Base-by-base conservation (phyloP, 139 green algal species). In the Astrephomene gubernaculifera region DNA sequence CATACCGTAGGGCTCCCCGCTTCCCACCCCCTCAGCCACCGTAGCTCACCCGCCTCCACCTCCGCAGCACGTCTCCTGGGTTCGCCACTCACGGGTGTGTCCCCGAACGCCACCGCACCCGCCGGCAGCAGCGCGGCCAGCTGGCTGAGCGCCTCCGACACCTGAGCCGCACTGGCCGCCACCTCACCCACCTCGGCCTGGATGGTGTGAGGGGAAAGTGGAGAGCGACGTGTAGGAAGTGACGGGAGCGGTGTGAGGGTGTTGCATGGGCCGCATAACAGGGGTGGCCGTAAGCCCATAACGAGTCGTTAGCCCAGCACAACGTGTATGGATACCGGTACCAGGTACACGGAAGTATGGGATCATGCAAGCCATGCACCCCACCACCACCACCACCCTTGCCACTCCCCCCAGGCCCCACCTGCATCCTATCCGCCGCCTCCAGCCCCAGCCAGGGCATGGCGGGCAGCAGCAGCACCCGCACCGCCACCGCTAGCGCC, bases 381-480 rank as follows among this genome's bases (percentile, higher is more conserved):
- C n/a, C 63, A 39, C 8, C 63, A 39, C n/a, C 63, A 70, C 63
- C 63, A 6, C 5, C 8, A 17, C 7, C n/a, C 63, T 31, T 19
- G 9, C 35, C 7, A 71, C 36, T 36, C 36, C 9, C 39, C 5
- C 68, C 31, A 21, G 2, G 24, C 33, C 69, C 41, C 33, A 87
- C 69, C 82, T 82, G 82, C 70, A 89, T 7, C 39, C 85, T 19
- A 22, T 89, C 85, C 53, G 52, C 44, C 33, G 65, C 85, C 64
- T 89, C 85, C 29, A 89, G 41, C 41, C 67, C 60, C 41, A 89
- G 76, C 85, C 85, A 89, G 0, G 85, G 85, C 85, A 89, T 89
- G 31, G 76, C 76, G 36, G 85, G 85, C 76, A 89, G 68, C 57
- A 89, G 64, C 85, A 64, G 67, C 52, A 54, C 78, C 33, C n/a